Percentiles rank a stretch among this genome's conserved stretches.
phyloP scores from a whole-genome alignment of 2,329 filamentous ascomycete species.

The Cercospora sp. region DNA sequence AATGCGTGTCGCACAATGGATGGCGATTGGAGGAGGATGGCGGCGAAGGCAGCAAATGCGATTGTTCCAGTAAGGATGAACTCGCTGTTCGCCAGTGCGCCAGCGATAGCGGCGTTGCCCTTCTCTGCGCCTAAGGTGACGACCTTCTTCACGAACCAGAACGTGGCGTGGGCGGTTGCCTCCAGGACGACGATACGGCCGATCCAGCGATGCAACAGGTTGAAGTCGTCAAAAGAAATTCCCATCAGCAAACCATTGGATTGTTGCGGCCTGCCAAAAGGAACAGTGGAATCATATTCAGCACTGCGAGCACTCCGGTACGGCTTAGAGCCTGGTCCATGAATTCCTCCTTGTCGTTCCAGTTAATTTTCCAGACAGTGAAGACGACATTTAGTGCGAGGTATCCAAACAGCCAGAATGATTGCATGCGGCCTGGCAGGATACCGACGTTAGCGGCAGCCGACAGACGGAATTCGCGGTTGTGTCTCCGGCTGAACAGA shows the following conservation, averaged over 20 bases:
- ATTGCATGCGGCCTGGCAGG: conserved; percentile 52
- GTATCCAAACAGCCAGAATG: conserved; percentile 50
- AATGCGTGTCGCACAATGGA: conserved; percentile 74
- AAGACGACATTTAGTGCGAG: conserved; percentile 52
- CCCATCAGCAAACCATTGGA: conserved; percentile 70
- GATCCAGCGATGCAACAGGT: conserved; percentile 78
- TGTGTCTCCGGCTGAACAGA: conserved; percentile 51
- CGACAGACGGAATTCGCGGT: conserved; percentile 54
- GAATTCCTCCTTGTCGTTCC: conserved; percentile 66
- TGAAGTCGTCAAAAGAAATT: conserved; percentile 81
- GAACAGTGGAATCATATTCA: conserved; percentile 79
- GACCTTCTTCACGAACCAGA: conserved; percentile 56
- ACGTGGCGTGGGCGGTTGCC: conserved; percentile 64
- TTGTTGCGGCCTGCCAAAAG: conserved; percentile 76
- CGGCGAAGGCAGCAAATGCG: conserved; percentile 60
- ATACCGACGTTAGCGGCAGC: conserved; percentile 53
- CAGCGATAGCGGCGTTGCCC: conserved; percentile 53
- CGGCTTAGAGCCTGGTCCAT: conserved; percentile 66
- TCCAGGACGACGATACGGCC: conserved; percentile 74
- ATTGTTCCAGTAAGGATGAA: conserved; percentile 65
- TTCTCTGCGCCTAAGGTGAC: conserved; percentile 41
- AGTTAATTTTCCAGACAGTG: conserved; percentile 58
- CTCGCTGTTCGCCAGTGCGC: conserved; percentile 43
- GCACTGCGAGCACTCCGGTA: conserved; percentile 66
- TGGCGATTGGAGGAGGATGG: conserved; percentile 67